phyloP scores from a whole-genome alignment of 176 grass and related monocot species.

The Musa troglodytarum region DNA sequence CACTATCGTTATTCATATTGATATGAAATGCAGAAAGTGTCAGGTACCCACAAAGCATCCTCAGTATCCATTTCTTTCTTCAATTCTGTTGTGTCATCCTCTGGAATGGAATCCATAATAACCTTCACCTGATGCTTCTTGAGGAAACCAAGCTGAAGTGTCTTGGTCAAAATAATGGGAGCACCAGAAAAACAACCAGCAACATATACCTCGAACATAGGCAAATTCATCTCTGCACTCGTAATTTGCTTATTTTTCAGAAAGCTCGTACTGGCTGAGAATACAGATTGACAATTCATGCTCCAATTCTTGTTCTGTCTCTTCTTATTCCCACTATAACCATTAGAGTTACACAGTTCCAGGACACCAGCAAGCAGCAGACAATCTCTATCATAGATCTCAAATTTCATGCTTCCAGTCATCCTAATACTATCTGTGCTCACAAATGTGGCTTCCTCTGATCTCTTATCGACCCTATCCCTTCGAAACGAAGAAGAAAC shows the following conservation, averaged over 20 bases:
- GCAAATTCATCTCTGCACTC: conserved; percentile 38
- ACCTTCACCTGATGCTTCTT: conserved; percentile 66
- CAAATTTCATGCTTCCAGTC: no score
- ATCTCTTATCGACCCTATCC: conserved; percentile 63
- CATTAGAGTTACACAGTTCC: conserved; percentile 55
- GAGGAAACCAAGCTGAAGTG: conserved; percentile 52
- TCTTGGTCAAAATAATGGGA: conserved; percentile 85
- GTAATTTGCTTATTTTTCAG: conserved; percentile 44
- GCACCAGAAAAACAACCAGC: conserved; percentile 70
- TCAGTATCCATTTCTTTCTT: no score
- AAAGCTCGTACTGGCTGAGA: conserved; percentile 37
- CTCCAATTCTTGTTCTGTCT: conserved; percentile 64
- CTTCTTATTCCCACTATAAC: conserved; percentile 32
- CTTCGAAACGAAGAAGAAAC: conserved; percentile 62
- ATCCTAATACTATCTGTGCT: conserved; percentile 43
- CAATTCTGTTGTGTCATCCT: no score
- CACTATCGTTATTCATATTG: no score
- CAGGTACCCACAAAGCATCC: no score
- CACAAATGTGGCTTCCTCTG: conserved; percentile 82
- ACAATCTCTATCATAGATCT: conserved; percentile 29
- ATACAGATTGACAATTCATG: conserved; percentile 56
- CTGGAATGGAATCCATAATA: conserved; percentile 25
- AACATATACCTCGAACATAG: conserved; percentile 65
- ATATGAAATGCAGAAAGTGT: no score
- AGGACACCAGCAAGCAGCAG: conserved; percentile 69